Evolutionary conservation across 1,139 yeast genomes (phyloP), one percentile per base, ranked within the genome.

Genomic region (Geotrichum europaeum): DNA sequence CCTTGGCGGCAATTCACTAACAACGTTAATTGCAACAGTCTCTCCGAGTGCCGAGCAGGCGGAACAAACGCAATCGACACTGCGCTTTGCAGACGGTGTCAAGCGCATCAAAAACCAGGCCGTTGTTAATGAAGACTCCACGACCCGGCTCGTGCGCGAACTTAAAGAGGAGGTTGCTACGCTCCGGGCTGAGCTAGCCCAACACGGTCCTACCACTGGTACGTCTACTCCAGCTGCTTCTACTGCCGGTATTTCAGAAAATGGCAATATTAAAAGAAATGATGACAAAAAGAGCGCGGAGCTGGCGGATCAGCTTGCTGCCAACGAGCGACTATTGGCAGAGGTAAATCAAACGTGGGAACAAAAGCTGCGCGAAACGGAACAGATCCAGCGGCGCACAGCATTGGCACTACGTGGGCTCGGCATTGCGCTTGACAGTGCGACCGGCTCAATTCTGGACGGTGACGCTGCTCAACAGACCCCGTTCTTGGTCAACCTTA

Each of bases 1-100:
- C 61, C 75, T 85, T 51, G 85, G 87, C 1, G 90, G 90, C 1
- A 85, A 85, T 66, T 82, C 87, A 13, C 83, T 83, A 68, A 85
- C 88, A 1, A 81, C 81, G 50, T 84, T 85, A 89, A 76, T 85
- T 28, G 86, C 86, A 53, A 84, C 89, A 68, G 74, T 85, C 0
- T 83, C 89, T 4, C 89, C 92, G 0, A 76, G 86, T 24, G 87
- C 83, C 4, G 28, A 36, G 7, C 55, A 57, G 68, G 80, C 79
- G 65, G 89, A 84, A n/a, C 89, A 85, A 65, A 81, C 86, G 0
- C 71, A 78, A 63, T 85, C 85, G 56, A 85, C 89, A 0, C 74
- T 85, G 57, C 76, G 85, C 62, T 85, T 84, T 69, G 89, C 89
- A 2, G 81, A 52, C 34, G 54, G 53, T 18, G 62, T 53, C 9